Base-by-base conservation (phyloP, 1,284 basidiomycete genomes). In the Pyrrhoderma noxium region DNA sequence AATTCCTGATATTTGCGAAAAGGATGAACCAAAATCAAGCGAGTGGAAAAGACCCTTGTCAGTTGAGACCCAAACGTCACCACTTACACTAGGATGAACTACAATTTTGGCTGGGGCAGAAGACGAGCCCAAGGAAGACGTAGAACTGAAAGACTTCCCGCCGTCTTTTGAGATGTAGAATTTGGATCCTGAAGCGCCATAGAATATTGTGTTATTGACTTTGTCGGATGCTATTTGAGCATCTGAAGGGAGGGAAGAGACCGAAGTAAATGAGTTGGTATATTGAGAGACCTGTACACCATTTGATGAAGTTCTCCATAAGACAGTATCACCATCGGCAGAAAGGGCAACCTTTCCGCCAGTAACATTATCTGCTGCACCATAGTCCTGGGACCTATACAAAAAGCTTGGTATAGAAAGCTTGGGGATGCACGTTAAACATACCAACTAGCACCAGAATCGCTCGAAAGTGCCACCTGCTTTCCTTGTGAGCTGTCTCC, bases 161-260 rank as follows among this genome's bases (percentile, higher is more conserved):
- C 70, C 71, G 54, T 82, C 71, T 3, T 65, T 72, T 4, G 80
- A 81, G 16, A 80, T 57, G 60, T 80, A 82, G 69, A 82, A 80
- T n/a, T 64, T 67, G 13, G 69, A 67, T 0, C 70, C 70, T 13
- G 74, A 69, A 11, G 78, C 77, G 27, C 71, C 80, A 58, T 81
- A 82, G 67, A 82, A 80, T 31, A 79, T 61, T 0, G 71, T 65
- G 58, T 77, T 74, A 62, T 73, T 74, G 57, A 69, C 68, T 64
- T 81, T 82, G 64, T 82, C 80, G 2, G 80, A 77, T 3, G 79
- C 79, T 55, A 82, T 81, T 13, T 67, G 70, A 0, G 78, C 72
- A 41, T 64, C 66, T 7, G 74, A 67, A 1, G 79, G 78, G 2
- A 84, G 68, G 8, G 71, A 66, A 0, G 75, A 59, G 36, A 82